A percentile compares a stretch with the other conserved stretches of the same genome.
Evolutionary conservation across 306 rosid genomes (phyloP).

Genomic region (Crotalaria pallida): DNA sequence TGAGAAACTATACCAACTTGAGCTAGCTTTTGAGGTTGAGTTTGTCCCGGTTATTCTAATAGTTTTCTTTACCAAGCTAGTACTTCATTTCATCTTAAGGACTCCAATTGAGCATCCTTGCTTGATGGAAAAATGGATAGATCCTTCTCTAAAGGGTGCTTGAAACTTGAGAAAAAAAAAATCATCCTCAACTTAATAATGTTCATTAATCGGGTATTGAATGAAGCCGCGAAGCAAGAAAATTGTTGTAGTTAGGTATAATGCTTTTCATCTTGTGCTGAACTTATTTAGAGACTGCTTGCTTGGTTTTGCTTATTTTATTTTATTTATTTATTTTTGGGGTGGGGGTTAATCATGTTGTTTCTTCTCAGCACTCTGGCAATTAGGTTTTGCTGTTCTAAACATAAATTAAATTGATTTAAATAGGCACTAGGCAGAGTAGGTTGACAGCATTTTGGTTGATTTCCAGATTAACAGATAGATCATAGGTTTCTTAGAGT

Average conservation of each 20-base stretch:
- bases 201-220: not conserved
- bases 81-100: not conserved
- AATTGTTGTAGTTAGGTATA: not conserved
- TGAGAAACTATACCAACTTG: no score
- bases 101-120: not conserved
- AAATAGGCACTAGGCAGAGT: not conserved
- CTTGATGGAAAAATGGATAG: not conserved
- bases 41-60: no score
- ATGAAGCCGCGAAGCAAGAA: not conserved
- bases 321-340: no score
- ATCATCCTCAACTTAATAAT: not conserved
- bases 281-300: not conserved
- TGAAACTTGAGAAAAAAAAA: not conserved
- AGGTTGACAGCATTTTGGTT: not conserved
- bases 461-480: not conserved
- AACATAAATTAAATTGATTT: no score
- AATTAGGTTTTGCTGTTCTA: no score
- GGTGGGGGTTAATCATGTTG: no score
- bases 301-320: no score
- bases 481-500: not conserved
- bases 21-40: no score
- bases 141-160: not conserved
- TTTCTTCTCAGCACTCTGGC: no score
- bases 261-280: not conserved
- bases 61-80: not conserved